Evolutionary conservation across 2,329 filamentous ascomycete species (phyloP).

Genomic region (Microascus cirrosus): DNA sequence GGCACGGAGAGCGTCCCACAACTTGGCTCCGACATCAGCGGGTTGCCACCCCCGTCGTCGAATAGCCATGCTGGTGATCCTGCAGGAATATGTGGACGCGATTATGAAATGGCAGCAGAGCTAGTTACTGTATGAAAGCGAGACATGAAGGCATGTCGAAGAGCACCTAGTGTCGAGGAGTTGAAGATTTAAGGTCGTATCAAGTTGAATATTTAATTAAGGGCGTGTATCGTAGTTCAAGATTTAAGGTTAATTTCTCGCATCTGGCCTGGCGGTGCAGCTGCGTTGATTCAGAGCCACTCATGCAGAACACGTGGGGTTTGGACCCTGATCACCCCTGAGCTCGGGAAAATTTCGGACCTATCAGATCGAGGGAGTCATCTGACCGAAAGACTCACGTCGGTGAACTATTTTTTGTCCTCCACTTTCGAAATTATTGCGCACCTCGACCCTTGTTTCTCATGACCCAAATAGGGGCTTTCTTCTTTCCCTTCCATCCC

Average conservation of each 20-base stretch:
- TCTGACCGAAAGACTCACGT: background rate
- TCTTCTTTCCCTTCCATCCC: too few relatives aligned
- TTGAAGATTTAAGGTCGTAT: too few relatives aligned
- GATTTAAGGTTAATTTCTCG: background rate
- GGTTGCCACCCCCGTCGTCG: conserved; percentile 7
- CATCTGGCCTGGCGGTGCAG: background rate
- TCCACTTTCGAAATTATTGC: background rate
- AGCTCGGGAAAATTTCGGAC: background rate
- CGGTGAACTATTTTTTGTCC: background rate
- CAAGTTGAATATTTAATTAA: too few relatives aligned
- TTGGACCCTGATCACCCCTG: background rate
- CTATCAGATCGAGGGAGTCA: background rate
- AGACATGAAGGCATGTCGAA: conserved; percentile 66
- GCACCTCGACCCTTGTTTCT: background rate
- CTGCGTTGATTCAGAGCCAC: background rate
- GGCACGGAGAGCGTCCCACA: background rate
- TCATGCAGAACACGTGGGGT: background rate
- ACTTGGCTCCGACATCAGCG: background rate
- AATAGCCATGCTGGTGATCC: conserved; percentile 41
- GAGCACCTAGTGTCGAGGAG: conserved; percentile 30
- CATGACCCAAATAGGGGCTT: too few relatives aligned
- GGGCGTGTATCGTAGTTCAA: too few relatives aligned
- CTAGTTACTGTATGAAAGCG: conserved; percentile 63
- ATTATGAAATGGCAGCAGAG: conserved; percentile 74
- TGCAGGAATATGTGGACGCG: conserved; percentile 49